Evolutionary conservation across 331 rosid species (phyloP).

Genomic region (Spiraea crenata): DNA sequence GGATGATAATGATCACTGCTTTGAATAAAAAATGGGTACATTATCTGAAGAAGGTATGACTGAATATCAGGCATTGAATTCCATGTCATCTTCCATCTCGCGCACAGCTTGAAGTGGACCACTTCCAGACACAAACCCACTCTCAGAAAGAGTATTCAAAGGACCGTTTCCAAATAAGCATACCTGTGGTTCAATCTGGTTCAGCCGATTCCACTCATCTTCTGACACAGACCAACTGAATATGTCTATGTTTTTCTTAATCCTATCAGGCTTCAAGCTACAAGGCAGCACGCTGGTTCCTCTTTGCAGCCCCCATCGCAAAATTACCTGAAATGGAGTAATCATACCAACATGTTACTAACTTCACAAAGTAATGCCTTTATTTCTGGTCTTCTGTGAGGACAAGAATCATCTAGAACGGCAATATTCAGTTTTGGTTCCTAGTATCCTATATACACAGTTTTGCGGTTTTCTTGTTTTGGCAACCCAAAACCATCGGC

Average conservation of each 20-base stretch:
- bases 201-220: constrained; percentile 42
- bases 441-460: neutral
- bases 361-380: neutral
- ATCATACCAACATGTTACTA: neutral
- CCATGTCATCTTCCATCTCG: constrained; percentile 46
- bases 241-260: constrained; percentile 37
- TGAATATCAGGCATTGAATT: constrained; percentile 28
- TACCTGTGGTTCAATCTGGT: constrained; percentile 47
- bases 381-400: neutral
- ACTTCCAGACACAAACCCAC: constrained; percentile 35
- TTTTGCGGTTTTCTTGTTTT: neutral
- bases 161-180: constrained; percentile 48
- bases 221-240: constrained; percentile 45
- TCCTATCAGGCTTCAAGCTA: constrained; percentile 40
- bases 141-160: constrained; percentile 36
- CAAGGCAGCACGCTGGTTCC: constrained; percentile 49
- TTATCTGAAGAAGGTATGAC: neutral
- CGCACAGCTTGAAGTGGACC: constrained; percentile 48
- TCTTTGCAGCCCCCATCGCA: constrained; percentile 47
- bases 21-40: constrained; percentile 23
- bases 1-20: constrained; percentile 18
- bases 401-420: neutral
- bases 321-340: constrained; percentile 25
- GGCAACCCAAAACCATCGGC: neutral
- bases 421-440: neutral